Base-by-base conservation (phyloP, 1,284 basidiomycete genomes). In the Lentinus polychrous region DNA sequence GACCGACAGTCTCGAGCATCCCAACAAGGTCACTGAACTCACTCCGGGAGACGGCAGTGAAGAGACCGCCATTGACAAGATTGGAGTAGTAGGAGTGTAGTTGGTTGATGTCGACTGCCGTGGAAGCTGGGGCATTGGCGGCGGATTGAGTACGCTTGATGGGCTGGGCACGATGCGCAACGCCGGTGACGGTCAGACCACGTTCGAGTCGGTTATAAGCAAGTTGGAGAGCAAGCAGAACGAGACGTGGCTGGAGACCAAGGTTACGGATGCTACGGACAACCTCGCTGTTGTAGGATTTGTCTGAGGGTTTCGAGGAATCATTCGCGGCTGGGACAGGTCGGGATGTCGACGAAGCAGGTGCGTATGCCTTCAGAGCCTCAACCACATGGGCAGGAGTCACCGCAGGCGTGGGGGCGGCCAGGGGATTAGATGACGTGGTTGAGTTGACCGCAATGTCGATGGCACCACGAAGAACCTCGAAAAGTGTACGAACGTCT, bases 401-500 rank as follows among this genome's bases (percentile, higher is more conserved):
- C 34, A 89, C 74, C 7, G 66, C 64, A 1, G 74, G 68, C 0
- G 71, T 55, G 0, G 73, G 65, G 1, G 66, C 57, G 24, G 66
- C 66, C 12, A 81, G 55, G 0, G 72, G 67, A 49, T 76, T 70
- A 22, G 53, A 36, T 3, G 49, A 58, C 5, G 47, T 48, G 43
- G 48, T 34, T 3, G 57, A 48, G 18, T 53, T 60, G 20, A 69
- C 60, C 0, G 83, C 84, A 20, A 81, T 63, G 54, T 89, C 85
- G 52, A 90, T 86, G 6, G 87, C 85, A 10, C 83, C 78, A 34
- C 88, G 76, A 7, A 89, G 71, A 8, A 89, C 85, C 58, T 87
- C 86, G 46, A 91, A 83, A 1, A 88, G 66, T 20, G 76, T 80
- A 43, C 87, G 73, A 15, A 90, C 86, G 54, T 91, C 88, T 10